phyloP scores from a whole-genome alignment of 2,329 filamentous ascomycete species.

The Tolypocladium pustulatum region DNA sequence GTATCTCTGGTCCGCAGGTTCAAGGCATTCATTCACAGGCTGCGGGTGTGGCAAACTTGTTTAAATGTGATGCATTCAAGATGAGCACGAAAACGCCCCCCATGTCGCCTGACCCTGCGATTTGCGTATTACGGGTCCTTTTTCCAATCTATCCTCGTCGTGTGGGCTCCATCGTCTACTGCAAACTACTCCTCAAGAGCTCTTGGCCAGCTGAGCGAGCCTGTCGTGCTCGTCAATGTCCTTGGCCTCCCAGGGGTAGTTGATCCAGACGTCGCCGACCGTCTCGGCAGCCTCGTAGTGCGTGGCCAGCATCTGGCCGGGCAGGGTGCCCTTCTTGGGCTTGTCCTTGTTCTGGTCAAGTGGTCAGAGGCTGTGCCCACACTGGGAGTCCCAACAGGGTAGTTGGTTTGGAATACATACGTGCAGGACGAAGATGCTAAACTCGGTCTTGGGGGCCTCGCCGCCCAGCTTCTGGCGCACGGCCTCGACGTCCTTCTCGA shows the following conservation, averaged over 20 bases:
- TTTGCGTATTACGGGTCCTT: background rate
- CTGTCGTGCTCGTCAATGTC: conserved; percentile 90
- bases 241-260: conserved; percentile 94
- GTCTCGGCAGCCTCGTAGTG: conserved; percentile 81
- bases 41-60: background rate
- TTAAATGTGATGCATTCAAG: background rate
- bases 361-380: background rate
- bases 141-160: background rate
- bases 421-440: conserved; percentile 92
- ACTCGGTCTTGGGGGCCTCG: conserved; percentile 61
- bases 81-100: background rate
- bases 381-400: too few species aligned
- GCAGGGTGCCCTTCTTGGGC: conserved; percentile 80
- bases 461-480: conserved; percentile 65
- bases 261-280: conserved; percentile 93
- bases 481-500: conserved; percentile 85
- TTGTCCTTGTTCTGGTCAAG: conserved; percentile 82
- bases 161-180: conserved; percentile 1
- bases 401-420: conserved; percentile 34
- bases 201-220: conserved; percentile 40
- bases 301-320: conserved; percentile 63
- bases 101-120: background rate
- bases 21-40: background rate
- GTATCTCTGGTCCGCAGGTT: background rate
- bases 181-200: conserved; percentile 1